Conservation (phyloP, 768 basidiomycete species). For the Podaxis carcinomalis region DNA sequence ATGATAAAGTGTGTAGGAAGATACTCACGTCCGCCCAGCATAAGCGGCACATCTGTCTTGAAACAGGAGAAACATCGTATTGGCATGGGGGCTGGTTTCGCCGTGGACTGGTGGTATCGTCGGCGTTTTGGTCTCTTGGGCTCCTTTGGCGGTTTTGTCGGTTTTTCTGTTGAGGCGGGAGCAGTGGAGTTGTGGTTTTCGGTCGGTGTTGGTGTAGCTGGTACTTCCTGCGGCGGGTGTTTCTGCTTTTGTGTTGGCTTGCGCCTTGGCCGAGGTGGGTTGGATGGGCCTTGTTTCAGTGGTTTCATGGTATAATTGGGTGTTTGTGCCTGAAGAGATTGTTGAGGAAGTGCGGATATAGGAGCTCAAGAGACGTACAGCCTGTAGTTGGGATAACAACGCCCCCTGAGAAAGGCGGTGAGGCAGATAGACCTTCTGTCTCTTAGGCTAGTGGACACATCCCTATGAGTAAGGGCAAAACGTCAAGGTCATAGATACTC, state of each 20-base stretch:
- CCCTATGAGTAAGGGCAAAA: background rate
- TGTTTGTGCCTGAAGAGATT: constrained; percentile 33
- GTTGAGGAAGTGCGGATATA: background rate
- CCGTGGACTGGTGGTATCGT: constrained; percentile 6
- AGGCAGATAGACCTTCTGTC: constrained; percentile 48
- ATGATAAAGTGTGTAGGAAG: background rate
- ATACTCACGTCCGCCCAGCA: constrained; percentile 68
- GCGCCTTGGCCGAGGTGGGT: constrained; percentile 22
- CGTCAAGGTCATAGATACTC: constrained; percentile 11
- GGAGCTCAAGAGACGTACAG: constrained; percentile 31
- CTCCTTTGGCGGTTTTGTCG: constrained; percentile 29
- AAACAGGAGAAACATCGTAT: constrained; percentile 57
- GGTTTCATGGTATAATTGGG: constrained; percentile 48
- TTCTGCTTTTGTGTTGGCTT: constrained; percentile 26
- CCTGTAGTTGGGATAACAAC: constrained; percentile 55
- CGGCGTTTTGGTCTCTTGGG: constrained; percentile 3
- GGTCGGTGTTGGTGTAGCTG: constrained; percentile 1
- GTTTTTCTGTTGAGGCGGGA: constrained; percentile 6
- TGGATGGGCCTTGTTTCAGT: constrained; percentile 45
- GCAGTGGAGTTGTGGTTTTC: constrained; percentile 14
- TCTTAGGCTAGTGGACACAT: constrained; percentile 26
- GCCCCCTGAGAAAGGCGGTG: constrained; percentile 54
- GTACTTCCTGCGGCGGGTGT: constrained; percentile 22
- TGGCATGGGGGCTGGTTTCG: constrained; percentile 15
- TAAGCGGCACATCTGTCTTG: constrained; percentile 68